Conservation (phyloP, 129 eudicot genomes). For the Flaveria linearis region DNA sequence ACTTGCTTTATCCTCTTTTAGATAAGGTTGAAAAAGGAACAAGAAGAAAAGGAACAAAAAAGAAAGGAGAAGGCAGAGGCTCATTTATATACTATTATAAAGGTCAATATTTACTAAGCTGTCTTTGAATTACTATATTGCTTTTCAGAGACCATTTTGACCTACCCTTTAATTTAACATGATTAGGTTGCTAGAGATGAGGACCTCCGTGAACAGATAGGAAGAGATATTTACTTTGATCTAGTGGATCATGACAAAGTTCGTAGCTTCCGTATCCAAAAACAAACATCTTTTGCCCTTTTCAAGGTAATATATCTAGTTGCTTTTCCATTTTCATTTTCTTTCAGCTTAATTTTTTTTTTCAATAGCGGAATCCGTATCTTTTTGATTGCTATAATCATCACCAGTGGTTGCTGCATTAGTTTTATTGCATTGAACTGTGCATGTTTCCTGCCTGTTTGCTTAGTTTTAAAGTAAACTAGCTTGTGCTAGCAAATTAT, state of each 20-base stretch:
- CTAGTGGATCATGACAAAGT: slow-evolving; percentile 96
- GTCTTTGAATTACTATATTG: not conserved
- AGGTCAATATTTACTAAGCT: slow-evolving; percentile 37
- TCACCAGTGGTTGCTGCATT: slow-evolving; percentile 11
- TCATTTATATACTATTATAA: slow-evolving; percentile 58
- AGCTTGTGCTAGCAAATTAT: not conserved
- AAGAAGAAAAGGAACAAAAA: slow-evolving; percentile 74
- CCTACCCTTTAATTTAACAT: slow-evolving; percentile 19
- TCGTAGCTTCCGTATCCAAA: slow-evolving; percentile 76
- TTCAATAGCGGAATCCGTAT: not conserved
- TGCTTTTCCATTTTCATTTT: not conserved
- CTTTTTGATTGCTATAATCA: slow-evolving; percentile 15
- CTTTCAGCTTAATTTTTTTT: not conserved
- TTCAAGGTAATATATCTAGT: slow-evolving; percentile 57
- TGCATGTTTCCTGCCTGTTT: slow-evolving; percentile 7
- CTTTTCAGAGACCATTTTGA: slow-evolving; percentile 4
- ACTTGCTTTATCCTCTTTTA: slow-evolving; percentile 25
- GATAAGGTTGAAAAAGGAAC: slow-evolving; percentile 73
- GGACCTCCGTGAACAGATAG: slow-evolving; percentile 76
- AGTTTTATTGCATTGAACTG: not conserved
- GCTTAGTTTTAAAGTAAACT: not conserved
- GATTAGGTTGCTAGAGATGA: slow-evolving; percentile 68
- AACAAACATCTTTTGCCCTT: slow-evolving; percentile 59
- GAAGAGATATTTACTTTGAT: slow-evolving; percentile 79
- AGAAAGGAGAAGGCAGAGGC: slow-evolving; percentile 67